These are phyloP conservation scores for Stylonectria norvegica DNA, from an alignment of 2,329 filamentous ascomycete species.

Conservation along the genomic window DNA sequence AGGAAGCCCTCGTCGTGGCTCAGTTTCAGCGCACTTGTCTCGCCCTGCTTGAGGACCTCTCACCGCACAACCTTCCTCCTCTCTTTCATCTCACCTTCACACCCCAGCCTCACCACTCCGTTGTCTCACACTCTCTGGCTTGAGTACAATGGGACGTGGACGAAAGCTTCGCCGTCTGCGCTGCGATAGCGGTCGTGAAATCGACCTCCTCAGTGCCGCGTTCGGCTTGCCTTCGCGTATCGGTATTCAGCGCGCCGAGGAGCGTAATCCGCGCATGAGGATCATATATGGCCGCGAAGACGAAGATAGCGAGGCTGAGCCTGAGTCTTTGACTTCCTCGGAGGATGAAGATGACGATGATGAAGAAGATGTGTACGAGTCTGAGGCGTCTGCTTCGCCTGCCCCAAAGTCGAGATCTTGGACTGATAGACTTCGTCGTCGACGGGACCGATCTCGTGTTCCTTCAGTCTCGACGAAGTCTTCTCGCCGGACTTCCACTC, in stretches of 20 bases:
- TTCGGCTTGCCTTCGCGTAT: conserved; percentile 26
- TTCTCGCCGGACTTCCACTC: too few species aligned
- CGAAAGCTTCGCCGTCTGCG: conserved; percentile 13
- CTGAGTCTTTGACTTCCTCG: background rate
- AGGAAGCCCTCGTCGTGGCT: background rate
- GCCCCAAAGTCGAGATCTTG: background rate
- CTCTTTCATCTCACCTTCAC: background rate
- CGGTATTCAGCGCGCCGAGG: conserved; percentile 6
- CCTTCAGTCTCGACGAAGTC: conserved; percentile 8
- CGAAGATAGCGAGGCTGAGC: background rate
- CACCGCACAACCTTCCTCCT: background rate
- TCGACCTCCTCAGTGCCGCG: conserved; percentile 27
- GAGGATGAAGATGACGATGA: background rate
- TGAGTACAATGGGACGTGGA: conserved; percentile 20
- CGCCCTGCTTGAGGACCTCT: background rate
- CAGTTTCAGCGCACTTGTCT: conserved; percentile 4
- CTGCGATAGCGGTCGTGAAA: conserved; percentile 11
- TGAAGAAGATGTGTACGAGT: background rate
- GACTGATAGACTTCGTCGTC: background rate
- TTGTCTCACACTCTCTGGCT: conserved; percentile 3
- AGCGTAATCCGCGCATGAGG: conserved; percentile 5
- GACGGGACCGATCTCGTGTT: background rate
- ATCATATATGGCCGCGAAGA: background rate
- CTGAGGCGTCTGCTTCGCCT: background rate
- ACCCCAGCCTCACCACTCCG: conserved; percentile 1